Evolutionary conservation across 345 rosid species (phyloP), one percentile per base, ranked within the genome.

Genomic region (Ceriops decandra): DNA sequence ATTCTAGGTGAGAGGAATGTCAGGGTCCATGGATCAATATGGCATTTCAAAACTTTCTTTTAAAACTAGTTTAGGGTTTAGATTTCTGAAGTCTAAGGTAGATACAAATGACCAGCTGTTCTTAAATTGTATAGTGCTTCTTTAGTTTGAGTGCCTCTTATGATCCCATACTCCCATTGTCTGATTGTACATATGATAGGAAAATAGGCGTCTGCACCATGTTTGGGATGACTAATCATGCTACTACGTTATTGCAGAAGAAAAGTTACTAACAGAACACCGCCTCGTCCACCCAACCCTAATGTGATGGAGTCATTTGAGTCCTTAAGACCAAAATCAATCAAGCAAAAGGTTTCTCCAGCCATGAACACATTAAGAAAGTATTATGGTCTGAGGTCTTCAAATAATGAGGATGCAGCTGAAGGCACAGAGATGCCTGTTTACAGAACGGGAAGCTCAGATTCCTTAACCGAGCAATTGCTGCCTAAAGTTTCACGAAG

Each of bases 351-450:
- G 71, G 79, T 82, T 67, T 85, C 95, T 63, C 82, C 91, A 62
- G 93, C 97, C 46, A 95, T 91, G 97, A 81, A 79, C 82, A 83
- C 92, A 30, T 79, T 90, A 72, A 96, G 81, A 75, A 90, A 90
- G 47, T 95, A 79, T 72, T 91, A 91, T 63, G 89, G 90, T 57
- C 87, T 91, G 38, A 74, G 64, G 71, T 77, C 88, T 68, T 31
- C 35, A 27, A 85, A 72, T 63, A 33, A 67, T 17, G 77, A 67
- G 52, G 68, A 38, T 46, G 66, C 33, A 60, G 71, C 81, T 53
- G 87, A 84, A 74, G 88, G 82, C 68, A 82, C 79, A 68, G 86
- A 87, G 70, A 84, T 86, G 88, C 76, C 85, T 62, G 68, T 61
- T 27, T 74, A 81, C 65, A 72, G 76, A 68, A 78, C 82, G 21